Base-by-base conservation (phyloP, 2,329 filamentous ascomycete species). In the Penicillium sp. region DNA sequence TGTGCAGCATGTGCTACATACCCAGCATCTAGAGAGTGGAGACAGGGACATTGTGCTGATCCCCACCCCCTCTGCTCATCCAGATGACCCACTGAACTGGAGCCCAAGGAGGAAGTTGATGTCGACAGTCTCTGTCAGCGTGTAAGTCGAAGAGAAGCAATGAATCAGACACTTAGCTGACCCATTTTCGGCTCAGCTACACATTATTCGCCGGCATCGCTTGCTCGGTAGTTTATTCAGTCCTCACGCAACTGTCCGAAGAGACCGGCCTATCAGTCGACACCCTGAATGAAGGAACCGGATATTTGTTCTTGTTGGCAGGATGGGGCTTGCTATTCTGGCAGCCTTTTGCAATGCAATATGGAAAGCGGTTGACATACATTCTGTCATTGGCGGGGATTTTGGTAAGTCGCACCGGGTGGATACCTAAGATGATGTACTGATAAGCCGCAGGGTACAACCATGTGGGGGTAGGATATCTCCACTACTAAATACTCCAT, bases 71-170 rank as follows among this genome's bases (percentile, higher is more conserved):
- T 79, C 77, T 1, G 62, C 67, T 41, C 76, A 81, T 58, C 77
- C 77, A 1, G 76, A 80, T 53, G 79, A 81, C 59, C 78, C 78
- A 13, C 63, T 80, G 48, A 80, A 79, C 47, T 80, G 78, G 78
- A 70, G 73, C n/a, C 68, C 62, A 5, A 62, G 68, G n/a, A 71
- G 78, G 41, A 80, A 80, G 58, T 51, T 73, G 5, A 54, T 79
- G 22, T 77, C 77, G 1, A 76, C 75, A 1, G 67, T 73, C 5
- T 78, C 74, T 56, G 75, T 75, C 50, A 77, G 75, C 60, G 70
- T 79, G 59, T 76, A 53, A 61, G 74, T 68, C 2, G 19, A 26
- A 5, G 10, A 9, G 16, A 10, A 13, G 6, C 5, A 16, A 41
- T 41, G 8, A 5, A 22, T 22, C 10, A 3, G 8, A 13, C n/a